phyloP scores from a whole-genome alignment of 371 early-diverging fungal species.

The Mortierella sp. region DNA sequence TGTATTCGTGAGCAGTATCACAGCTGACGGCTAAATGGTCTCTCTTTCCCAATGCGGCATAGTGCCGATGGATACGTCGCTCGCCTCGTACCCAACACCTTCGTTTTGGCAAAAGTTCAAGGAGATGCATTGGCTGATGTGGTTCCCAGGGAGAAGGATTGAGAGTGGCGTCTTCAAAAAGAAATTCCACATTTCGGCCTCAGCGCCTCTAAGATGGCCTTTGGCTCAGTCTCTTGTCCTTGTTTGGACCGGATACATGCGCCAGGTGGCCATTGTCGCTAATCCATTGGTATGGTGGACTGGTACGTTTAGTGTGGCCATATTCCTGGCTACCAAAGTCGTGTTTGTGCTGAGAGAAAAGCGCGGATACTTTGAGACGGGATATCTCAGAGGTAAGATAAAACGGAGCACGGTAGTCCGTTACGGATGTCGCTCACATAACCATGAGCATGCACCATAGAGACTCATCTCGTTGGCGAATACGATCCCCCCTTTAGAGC shows the following conservation, averaged over 20 bases:
- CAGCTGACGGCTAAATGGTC: background rate
- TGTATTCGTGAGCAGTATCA: background rate
- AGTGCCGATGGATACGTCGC: conserved; percentile 25
- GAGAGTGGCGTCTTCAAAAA: background rate
- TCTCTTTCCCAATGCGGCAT: background rate
- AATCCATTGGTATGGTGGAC: conserved; percentile 43
- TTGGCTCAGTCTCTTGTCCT: conserved; percentile 22
- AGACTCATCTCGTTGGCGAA: too few relatives aligned
- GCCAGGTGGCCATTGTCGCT: conserved; percentile 21
- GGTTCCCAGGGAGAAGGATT: background rate
- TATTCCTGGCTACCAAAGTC: background rate
- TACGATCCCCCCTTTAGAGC: too few relatives aligned
- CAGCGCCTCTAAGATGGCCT: conserved; percentile 15
- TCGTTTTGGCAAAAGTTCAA: conserved; percentile 16
- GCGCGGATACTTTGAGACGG: conserved; percentile 26
- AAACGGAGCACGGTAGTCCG: too few relatives aligned
- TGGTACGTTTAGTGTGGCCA: conserved; percentile 3
- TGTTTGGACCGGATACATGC: conserved; percentile 22
- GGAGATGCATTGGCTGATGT: conserved; percentile 16
- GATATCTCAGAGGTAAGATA: conserved; percentile 10
- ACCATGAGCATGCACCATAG: too few relatives aligned
- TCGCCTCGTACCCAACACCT: conserved; percentile 8
- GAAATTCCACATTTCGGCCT: conserved; percentile 1
- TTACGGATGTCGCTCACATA: too few relatives aligned
- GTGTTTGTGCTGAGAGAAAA: conserved; percentile 14